Evolutionary conservation across 2,329 filamentous ascomycete genomes (phyloP).

Genomic region (Sclerotinia subarctica): DNA sequence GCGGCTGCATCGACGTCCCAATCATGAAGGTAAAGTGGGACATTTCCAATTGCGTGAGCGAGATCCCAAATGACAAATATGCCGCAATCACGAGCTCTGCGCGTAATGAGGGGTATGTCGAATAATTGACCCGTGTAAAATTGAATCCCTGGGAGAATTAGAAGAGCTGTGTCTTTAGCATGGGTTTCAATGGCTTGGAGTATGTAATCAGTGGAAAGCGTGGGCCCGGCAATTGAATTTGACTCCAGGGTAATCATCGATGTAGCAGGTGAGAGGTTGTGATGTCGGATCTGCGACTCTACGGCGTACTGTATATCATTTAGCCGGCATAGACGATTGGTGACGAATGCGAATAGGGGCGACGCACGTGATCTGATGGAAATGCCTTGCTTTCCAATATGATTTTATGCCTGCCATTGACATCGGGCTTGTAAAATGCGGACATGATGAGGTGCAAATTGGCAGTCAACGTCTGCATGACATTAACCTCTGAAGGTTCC

Average conservation of each 20-base stretch:
- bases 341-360: constrained; percentile 14
- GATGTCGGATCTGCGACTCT: constrained; percentile 69
- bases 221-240: constrained; percentile 46
- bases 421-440: constrained; percentile 70
- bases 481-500: constrained; percentile 63
- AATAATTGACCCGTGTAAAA: constrained; percentile 79
- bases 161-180: constrained; percentile 61
- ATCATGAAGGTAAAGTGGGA: constrained; percentile 66
- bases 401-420: constrained; percentile 62
- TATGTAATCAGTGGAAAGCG: constrained; percentile 64
- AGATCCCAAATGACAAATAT: constrained; percentile 77
- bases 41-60: constrained; percentile 75
- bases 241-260: constrained; percentile 68
- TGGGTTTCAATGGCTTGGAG: constrained; percentile 64
- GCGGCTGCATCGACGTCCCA: constrained; percentile 77
- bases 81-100: constrained; percentile 61
- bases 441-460: constrained; percentile 76
- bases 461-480: constrained; percentile 77
- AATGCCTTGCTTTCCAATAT: constrained; percentile 79
- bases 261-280: constrained; percentile 60
- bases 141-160: constrained; percentile 76
- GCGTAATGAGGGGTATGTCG: constrained; percentile 70
- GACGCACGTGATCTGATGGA: constrained; percentile 71
- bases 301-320: constrained; percentile 61
- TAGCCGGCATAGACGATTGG: constrained; percentile 23